A percentile compares a stretch with the other conserved stretches of the same genome.
phyloP scores from a whole-genome alignment of 805 yeast species.

The Cyberlindnera mississippiensis region DNA sequence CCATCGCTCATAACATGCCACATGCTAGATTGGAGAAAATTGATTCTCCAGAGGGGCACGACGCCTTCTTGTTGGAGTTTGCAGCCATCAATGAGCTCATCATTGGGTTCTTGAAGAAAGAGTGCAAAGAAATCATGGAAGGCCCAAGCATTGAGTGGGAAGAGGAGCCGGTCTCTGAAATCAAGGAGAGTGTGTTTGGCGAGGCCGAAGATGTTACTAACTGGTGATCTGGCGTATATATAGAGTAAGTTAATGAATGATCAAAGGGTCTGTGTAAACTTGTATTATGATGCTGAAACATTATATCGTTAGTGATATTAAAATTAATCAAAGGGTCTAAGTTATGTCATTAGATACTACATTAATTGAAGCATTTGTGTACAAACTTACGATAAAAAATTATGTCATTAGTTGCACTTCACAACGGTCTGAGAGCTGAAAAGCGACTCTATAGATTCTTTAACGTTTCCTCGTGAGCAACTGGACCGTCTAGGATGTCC shows the following conservation, averaged over 20 bases:
- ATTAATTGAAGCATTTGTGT: too few species aligned
- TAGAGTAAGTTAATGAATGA: too few species aligned
- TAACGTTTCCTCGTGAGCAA: conserved; percentile 53
- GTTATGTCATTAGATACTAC: too few species aligned
- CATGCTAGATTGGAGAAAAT: conserved; percentile 65
- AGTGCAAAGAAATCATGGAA: conserved; percentile 56
- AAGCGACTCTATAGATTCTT: conserved; percentile 39
- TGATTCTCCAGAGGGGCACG: conserved; percentile 95
- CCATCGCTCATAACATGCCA: conserved; percentile 71
- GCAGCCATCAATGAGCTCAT: conserved; percentile 72
- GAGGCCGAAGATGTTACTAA: conserved; percentile 93
- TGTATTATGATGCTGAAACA: too few species aligned
- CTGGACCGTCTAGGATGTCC: conserved; percentile 58
- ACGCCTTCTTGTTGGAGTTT: conserved; percentile 91
- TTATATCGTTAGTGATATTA: too few species aligned
- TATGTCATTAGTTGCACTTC: too few species aligned
- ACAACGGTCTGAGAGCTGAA: too few species aligned
- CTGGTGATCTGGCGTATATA: too few species aligned
- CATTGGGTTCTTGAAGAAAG: conserved; percentile 54
- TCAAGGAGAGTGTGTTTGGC: conserved; percentile 73
- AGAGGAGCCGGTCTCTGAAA: conserved; percentile 38
- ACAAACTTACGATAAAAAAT: too few species aligned
- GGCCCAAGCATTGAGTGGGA: conserved; percentile 41
- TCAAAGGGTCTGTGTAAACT: too few species aligned
- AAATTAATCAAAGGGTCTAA: too few species aligned